Conservation (phyloP, 2,329 filamentous ascomycete genomes). For the Diaporthe sp. region DNA sequence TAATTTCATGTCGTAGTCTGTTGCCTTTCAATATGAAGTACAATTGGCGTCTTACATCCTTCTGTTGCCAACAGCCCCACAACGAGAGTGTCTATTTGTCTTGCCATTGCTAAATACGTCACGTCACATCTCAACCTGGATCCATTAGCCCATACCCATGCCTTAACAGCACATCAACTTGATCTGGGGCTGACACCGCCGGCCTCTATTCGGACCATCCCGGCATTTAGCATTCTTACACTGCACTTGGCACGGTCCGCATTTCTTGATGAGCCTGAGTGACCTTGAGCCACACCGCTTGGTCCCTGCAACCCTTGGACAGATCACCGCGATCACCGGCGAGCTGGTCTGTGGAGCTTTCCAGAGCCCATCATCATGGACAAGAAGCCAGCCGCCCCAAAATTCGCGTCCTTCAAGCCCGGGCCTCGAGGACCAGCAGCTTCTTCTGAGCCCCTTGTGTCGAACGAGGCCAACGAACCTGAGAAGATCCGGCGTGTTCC, state of each 20-base stretch:
- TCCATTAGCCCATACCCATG: neutral
- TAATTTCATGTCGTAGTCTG: neutral
- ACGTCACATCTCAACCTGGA: neutral
- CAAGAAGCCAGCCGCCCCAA: conserved; percentile 48
- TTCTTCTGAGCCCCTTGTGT: neutral
- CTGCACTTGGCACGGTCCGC: neutral
- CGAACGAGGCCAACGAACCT: neutral
- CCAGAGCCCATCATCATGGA: conserved; percentile 14
- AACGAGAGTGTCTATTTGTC: neutral
- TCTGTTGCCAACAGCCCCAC: neutral
- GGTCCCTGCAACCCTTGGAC: neutral
- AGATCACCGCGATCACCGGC: neutral
- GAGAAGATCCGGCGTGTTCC: conserved; percentile 46
- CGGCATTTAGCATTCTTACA: neutral
- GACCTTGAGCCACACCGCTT: neutral
- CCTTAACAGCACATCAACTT: neutral
- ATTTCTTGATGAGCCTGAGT: neutral
- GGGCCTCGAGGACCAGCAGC: conserved; percentile 34
- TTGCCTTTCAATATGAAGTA: neutral
- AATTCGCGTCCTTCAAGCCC: conserved; percentile 50
- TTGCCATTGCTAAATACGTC: neutral
- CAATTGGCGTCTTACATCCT: neutral
- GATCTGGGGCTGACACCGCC: neutral
- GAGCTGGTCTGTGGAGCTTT: neutral
- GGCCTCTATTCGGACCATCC: neutral